Base-by-base conservation (phyloP, 371 early-diverging fungal species). In the Saksenaea oblongispora region DNA sequence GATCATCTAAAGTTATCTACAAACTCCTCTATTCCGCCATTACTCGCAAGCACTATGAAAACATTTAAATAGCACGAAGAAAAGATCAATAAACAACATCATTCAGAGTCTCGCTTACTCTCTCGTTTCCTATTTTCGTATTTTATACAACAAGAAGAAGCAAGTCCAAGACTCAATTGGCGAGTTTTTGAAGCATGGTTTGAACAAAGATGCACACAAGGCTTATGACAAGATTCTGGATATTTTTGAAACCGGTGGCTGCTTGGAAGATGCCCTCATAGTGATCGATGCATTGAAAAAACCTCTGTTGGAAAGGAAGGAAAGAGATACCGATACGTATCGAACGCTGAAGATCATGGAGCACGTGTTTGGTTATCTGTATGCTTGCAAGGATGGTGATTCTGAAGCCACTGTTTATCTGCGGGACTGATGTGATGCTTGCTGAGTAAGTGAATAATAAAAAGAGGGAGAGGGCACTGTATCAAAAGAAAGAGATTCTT, bases 301-400 rank as follows among this genome's bases (percentile, higher is more conserved):
- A 42, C 42, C 42, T 42, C 42, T 42, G n/a, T 42, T 42, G 42
- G 42, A 42, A 42, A 42, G 42, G n/a, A 42, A n/a, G 42, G 42
- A 42, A 15, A 42, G 42, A 42, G n/a, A 42, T 42, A 42, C 9
- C 42, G 42, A 42, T 42, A 42, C 17, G 39, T 62, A 55, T 27
- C 37, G 56, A 14, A n/a, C 42, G 17, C 37, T 55, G 27, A 34
- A 54, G 56, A 54, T 55, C 35, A 24, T 62, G 56, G 41, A 54
- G 37, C 26, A 56, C 24, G 42, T 36, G 31, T n/a, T 64, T 54
- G 65, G 59, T 54, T 28, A 58, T 15, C 9, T 54, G 35, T 36
- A 58, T 31, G 54, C 58, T 24, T 59, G 65, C 59, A 54, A 59
- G 24, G 59, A 58, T 41, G 60, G 42, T 31, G 51, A 60, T 22